These are phyloP conservation scores for Linum usitatissimum DNA, from an alignment of 345 rosid species.

Conservation along the genomic window DNA sequence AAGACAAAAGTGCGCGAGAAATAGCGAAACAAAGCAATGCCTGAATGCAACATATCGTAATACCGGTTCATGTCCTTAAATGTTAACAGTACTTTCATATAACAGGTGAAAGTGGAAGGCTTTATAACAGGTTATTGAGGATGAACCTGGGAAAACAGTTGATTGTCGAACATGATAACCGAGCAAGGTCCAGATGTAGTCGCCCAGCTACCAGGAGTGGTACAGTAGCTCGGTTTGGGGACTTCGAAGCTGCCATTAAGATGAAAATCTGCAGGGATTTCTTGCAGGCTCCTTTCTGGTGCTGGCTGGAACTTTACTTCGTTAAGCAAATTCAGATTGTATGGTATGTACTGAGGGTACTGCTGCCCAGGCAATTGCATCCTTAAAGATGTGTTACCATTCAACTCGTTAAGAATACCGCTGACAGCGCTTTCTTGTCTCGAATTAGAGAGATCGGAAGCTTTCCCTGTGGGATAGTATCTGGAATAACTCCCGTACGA, in stretches of 20 bases:
- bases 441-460: slow-evolving; percentile 47
- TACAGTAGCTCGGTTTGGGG: slow-evolving; percentile 34
- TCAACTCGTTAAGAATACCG: slow-evolving; percentile 41
- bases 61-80: no score
- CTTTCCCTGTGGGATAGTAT: slow-evolving; percentile 46
- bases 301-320: slow-evolving; percentile 36
- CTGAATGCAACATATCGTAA: no score
- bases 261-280: slow-evolving; percentile 42
- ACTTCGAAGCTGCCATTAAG: slow-evolving; percentile 47
- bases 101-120: neutral
- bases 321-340: slow-evolving; percentile 37
- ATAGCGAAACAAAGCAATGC: no score
- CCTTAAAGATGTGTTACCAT: slow-evolving; percentile 32
- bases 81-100: neutral
- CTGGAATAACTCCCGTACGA: slow-evolving; percentile 68
- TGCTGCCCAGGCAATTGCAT: slow-evolving; percentile 41
- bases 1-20: no score
- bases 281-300: slow-evolving; percentile 39
- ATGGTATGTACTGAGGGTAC: slow-evolving; percentile 29
- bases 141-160: slow-evolving; percentile 30
- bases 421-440: slow-evolving; percentile 44
- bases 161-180: slow-evolving; percentile 45
- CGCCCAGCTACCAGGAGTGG: slow-evolving; percentile 43
- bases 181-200: slow-evolving; percentile 46
- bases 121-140: neutral